Conservation (phyloP, 805 yeast genomes). For the Starmerella stellata region DNA sequence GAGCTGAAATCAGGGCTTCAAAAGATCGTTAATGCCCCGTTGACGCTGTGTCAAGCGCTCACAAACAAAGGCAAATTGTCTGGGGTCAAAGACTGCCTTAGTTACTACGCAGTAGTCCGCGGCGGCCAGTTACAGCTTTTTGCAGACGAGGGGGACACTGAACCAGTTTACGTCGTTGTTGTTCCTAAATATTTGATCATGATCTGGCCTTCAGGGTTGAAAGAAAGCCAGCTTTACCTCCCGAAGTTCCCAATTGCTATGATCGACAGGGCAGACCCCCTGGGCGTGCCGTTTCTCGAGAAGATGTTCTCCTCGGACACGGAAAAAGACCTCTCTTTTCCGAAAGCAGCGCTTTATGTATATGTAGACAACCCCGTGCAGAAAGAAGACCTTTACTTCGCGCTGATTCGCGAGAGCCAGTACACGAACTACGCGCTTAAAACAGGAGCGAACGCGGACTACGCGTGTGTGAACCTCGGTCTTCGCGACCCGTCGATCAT, state of each 20-base stretch:
- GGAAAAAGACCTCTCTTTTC: constrained; percentile 14
- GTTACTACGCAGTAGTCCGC: constrained; percentile 34
- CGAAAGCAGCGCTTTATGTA: constrained; percentile 35
- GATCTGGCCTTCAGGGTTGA: constrained; percentile 65
- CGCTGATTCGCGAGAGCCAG: constrained; percentile 39
- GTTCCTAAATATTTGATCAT: constrained; percentile 51
- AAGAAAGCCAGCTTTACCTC: constrained; percentile 65
- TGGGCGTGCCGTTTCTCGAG: constrained; percentile 17
- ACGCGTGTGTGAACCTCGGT: background rate
- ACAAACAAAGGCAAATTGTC: background rate
- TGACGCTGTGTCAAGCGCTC: background rate
- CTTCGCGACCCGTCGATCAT: constrained; percentile 35
- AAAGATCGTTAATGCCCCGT: background rate
- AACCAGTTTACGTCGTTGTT: constrained; percentile 63
- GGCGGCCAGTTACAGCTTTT: constrained; percentile 84
- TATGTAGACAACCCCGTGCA: constrained; percentile 62
- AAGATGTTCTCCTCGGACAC: background rate
- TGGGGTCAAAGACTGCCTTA: constrained; percentile 8
- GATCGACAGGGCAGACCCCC: constrained; percentile 29
- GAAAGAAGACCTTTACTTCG: constrained; percentile 88
- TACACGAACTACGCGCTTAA: background rate
- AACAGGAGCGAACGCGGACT: background rate
- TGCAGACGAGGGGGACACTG: constrained; percentile 32
- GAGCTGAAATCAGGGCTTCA: no score
- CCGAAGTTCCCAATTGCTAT: constrained; percentile 65